Evolutionary conservation across 371 early-diverging fungal species (phyloP).

Genomic region (Apophysomyces sp.): DNA sequence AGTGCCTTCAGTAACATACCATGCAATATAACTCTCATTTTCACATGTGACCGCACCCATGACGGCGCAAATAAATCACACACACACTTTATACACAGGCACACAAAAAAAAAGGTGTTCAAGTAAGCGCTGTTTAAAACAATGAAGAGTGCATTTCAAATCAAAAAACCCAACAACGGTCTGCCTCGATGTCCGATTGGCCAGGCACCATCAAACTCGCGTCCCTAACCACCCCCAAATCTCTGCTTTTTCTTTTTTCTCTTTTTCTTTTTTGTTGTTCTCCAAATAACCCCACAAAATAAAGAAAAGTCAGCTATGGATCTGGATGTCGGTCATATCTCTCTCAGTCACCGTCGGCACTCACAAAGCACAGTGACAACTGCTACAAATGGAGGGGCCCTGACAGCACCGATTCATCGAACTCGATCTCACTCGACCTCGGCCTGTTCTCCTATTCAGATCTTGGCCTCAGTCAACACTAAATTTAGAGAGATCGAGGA

Average conservation of each 20-base stretch:
- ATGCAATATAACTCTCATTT: no score
- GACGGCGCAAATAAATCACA: no score
- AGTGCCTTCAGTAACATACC: no score
- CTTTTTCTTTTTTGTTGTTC: not conserved
- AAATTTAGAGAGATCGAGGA: constrained; percentile 36
- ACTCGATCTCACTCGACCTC: constrained; percentile 2
- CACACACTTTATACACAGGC: no score
- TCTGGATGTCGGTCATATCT: not conserved
- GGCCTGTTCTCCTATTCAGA: constrained; percentile 13
- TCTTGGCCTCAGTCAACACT: constrained; percentile 39
- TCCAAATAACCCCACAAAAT: not conserved
- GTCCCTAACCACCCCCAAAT: not conserved
- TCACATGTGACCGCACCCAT: no score
- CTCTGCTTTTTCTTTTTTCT: not conserved
- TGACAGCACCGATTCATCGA: constrained; percentile 14
- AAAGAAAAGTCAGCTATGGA: not conserved
- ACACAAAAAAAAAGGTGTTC: no score
- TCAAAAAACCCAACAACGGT: not conserved
- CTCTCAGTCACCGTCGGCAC: constrained; percentile 13
- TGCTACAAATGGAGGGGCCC: constrained; percentile 3
- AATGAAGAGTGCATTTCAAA: no score
- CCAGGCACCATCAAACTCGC: not conserved
- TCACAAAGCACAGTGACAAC: constrained; percentile 16
- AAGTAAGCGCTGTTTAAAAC: no score
- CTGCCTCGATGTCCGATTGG: constrained; percentile 1